Percentiles rank a stretch among this genome's conserved stretches.
phyloP scores from a whole-genome alignment of 1,139 yeast species.

The Geotrichum fermentans region DNA sequence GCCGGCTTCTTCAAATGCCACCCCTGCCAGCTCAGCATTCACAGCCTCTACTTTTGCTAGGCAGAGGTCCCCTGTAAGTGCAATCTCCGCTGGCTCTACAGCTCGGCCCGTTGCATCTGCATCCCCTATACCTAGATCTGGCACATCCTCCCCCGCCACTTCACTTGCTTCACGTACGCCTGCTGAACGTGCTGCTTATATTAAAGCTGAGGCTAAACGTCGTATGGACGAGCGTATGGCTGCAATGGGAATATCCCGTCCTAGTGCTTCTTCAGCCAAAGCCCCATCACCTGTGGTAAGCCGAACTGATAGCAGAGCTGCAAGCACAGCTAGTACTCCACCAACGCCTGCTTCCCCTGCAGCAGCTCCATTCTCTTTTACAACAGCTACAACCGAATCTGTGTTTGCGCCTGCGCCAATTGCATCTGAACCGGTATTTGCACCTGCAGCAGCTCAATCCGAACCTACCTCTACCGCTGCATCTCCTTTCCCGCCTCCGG shows the following conservation, averaged over 20 bases:
- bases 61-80: background rate
- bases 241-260: conserved; percentile 60
- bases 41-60: conserved; percentile 6
- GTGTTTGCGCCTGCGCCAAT: conserved; percentile 1
- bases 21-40: conserved; percentile 2
- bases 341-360: conserved; percentile 19
- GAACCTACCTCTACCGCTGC: background rate
- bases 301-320: conserved; percentile 11
- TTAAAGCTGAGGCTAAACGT: conserved; percentile 86
- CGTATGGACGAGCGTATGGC: conserved; percentile 88
- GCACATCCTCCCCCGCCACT: conserved; percentile 23
- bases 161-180: conserved; percentile 32
- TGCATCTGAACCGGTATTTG: conserved; percentile 10
- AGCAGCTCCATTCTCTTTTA: conserved; percentile 12
- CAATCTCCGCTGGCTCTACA: conserved; percentile 11
- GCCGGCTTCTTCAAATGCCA: conserved; percentile 14
- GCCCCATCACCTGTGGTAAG: conserved; percentile 18
- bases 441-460: background rate
- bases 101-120: conserved; percentile 6
- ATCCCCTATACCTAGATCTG: conserved; percentile 9
- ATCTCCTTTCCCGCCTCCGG: background rate
- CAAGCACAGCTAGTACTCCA: conserved; percentile 21
- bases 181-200: conserved; percentile 73
- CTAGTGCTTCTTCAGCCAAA: conserved; percentile 27
- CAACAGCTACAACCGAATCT: conserved; percentile 16